phyloP scores from a whole-genome alignment of 805 yeast genomes.

The Zygosaccharomyces pseudorouxii region DNA sequence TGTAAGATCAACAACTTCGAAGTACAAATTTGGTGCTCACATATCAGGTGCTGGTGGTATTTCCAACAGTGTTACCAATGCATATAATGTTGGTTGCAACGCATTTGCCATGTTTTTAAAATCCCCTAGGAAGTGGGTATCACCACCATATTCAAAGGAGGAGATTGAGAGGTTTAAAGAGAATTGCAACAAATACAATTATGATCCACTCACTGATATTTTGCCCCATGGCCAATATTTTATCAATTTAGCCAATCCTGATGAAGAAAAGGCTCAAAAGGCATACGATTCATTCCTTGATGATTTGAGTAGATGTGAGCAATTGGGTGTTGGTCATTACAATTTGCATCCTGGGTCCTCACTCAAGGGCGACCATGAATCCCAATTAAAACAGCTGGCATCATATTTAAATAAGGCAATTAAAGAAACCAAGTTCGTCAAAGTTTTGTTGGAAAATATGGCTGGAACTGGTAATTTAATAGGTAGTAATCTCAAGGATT shows the following conservation, averaged over 20 bases:
- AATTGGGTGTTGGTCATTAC: conserved; percentile 75
- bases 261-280: conserved; percentile 66
- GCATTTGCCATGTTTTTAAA: conserved; percentile 88
- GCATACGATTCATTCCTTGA: conserved; percentile 77
- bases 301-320: conserved; percentile 83
- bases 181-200: conserved; percentile 58
- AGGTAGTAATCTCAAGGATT: conserved; percentile 75
- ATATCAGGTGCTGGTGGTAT: conserved; percentile 79
- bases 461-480: conserved; percentile 93
- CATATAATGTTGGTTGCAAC: conserved; percentile 52
- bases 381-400: conserved; percentile 68
- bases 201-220: conserved; percentile 70
- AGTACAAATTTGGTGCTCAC: conserved; percentile 80
- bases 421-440: conserved; percentile 67
- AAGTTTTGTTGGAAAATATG: conserved; percentile 92
- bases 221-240: conserved; percentile 95
- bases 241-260: conserved; percentile 91
- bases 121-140: conserved; percentile 86
- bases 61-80: conserved; percentile 60
- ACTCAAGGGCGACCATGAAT: conserved; percentile 61
- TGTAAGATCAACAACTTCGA: conserved; percentile 41
- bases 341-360: conserved; percentile 94
- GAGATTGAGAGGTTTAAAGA: conserved; percentile 64
- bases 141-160: conserved; percentile 65
- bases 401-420: conserved; percentile 75